These are phyloP conservation scores for Moringa oleifera DNA, from an alignment of 345 rosid genomes.

Conservation along the genomic window DNA sequence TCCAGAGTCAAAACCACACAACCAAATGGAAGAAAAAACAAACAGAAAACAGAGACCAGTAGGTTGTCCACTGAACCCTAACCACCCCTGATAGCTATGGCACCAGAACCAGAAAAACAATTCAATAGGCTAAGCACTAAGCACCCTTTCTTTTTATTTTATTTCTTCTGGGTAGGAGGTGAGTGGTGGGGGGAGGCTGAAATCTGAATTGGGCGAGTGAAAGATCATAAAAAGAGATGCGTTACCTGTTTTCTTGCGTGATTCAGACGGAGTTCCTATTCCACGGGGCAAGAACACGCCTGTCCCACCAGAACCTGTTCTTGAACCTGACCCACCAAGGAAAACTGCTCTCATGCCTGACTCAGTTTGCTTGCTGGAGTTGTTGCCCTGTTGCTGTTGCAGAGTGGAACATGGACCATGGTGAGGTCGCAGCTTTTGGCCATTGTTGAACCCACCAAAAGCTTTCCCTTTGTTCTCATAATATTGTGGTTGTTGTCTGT, in stretches of 20 bases:
- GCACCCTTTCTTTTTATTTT: neutral
- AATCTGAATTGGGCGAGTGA: no score
- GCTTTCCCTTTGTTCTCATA: constrained; percentile 20
- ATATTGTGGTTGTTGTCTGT: constrained; percentile 13
- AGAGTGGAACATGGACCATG: constrained; percentile 9
- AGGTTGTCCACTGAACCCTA: constrained; percentile 8
- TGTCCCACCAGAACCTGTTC: constrained; percentile 58
- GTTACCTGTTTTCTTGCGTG: constrained; percentile 62
- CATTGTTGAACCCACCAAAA: constrained; percentile 11
- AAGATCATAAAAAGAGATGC: neutral
- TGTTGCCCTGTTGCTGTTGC: constrained; percentile 27
- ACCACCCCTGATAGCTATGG: constrained; percentile 18
- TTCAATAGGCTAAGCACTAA: no score
- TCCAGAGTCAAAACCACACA: neutral
- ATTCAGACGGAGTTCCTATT: constrained; percentile 28
- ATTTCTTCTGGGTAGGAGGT: neutral
- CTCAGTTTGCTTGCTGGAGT: constrained; percentile 23
- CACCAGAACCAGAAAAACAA: no score
- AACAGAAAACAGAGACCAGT: neutral
- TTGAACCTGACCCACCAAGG: constrained; percentile 42
- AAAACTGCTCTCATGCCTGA: constrained; percentile 65
- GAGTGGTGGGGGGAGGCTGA: no score
- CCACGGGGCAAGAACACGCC: constrained; percentile 87
- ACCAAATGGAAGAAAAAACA: no score
- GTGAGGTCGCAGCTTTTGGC: constrained; percentile 9